Evolutionary conservation across 495 filamentous ascomycete species (phyloP), one percentile per base, ranked within the genome.

Genomic region (Penicillium coprophilum): DNA sequence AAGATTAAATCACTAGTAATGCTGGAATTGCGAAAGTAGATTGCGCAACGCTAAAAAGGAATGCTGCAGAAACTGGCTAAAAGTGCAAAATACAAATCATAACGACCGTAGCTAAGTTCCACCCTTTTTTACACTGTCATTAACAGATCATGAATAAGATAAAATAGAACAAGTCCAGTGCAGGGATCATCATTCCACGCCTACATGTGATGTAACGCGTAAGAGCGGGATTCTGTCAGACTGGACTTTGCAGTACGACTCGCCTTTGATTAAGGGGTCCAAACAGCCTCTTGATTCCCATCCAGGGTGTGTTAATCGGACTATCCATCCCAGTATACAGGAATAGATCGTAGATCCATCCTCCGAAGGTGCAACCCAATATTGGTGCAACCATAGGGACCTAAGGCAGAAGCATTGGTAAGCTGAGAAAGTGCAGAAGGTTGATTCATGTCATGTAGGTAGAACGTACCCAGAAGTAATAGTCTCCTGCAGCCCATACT

Each of bases 291-390:
- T 80, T 79, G 17, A 86, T 54, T 2, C 83, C 82, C 51, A 85
- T 47, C 72, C 74, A 85, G 0, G 82, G 82, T 3, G 75, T 80
- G 57, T 86, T 85, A 51, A 85, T 73, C 0, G 83, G 80, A 43
- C 75, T 83, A 38, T 84, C 73, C 7, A 58, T 24, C 10, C 84
- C 83, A 0, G 79, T 82, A 60, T 82, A 87, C 48, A 87, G 71
- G 58, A 87, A 82, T 7, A 81, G 45, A 65, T 87, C 83, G 57
- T 87, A 86, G 20, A 86, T 48, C 66, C 82, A 85, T 8, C 82
- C 83, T 1, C 84, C 83, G 58, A 86, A 84, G 0, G 71, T 67
- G 62, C 79, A 82, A 6, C 82, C 84, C 13, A 75, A 65, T 56
- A 86, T 84, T 1, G 83, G 81, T 0, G 83, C 79, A 10, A 86